Base-by-base conservation (phyloP, 108 stramenopile species). In the Cylindrotheca closterium region DNA sequence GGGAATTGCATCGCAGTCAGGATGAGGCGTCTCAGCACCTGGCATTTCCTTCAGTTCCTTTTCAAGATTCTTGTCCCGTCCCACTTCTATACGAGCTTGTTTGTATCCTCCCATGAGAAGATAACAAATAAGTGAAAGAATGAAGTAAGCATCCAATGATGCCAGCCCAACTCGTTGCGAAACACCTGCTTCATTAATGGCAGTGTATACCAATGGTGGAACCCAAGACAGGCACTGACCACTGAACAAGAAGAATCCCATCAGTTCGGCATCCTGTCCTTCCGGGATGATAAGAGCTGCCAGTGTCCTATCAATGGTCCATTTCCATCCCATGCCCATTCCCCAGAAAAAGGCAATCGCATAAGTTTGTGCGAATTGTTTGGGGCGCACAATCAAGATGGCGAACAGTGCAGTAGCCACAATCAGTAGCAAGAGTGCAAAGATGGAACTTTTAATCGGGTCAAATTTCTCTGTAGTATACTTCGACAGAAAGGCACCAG, bases 251-350 rank as follows among this genome's bases (percentile, higher is more conserved):
- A 80, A 93, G 4, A 84, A 30, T 47, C 92, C 92, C 85, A 87
- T 88, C 55, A 93, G 56, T 65, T 93, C 92, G 1, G 84, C 77
- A 64, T 88, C 87, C 61, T 88, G 86, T 7, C 81, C 83, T 45
- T 67, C 57, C 5, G 89, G 89, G 30, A 91, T 85, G 24, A 51
- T 60, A 15, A 34, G 47, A 0, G 73, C 65, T 2, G 65, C 69
- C 24, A 86, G 23, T 34, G 78, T 52, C 28, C 80, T 34, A 46
- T 90, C 89, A 19, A 65, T 77, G 15, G 85, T 87, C 66, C 82
- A 82, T 37, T 89, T 76, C 92, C 92, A 93, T 17, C 87, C 92
- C 4, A 74, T 62, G 19, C 82, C 74, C 7, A 76, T 30, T 0
- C 92, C 92, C 83, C 83, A 90, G 0, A 88, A 49, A 15, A 74